Percentiles rank a stretch among this genome's conserved stretches.
Evolutionary conservation across 179 eudicot genomes (phyloP).

Genomic region (Pouteria campechiana): DNA sequence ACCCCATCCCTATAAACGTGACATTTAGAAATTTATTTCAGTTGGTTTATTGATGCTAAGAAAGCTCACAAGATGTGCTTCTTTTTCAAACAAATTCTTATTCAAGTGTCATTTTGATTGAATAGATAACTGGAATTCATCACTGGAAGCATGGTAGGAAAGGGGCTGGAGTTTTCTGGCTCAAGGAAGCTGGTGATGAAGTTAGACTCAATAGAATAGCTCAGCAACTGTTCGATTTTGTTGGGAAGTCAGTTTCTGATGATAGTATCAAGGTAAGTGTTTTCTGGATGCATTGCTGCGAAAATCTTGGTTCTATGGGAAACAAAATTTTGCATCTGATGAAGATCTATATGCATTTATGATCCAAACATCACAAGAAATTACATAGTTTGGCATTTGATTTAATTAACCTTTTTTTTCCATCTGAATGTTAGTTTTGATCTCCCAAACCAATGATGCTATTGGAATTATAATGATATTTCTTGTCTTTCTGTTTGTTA

Average conservation of each 20-base stretch:
- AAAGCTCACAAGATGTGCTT: no score
- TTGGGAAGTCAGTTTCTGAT: conserved; percentile 81
- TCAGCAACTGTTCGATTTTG: conserved; percentile 78
- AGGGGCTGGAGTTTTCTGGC: conserved; percentile 92
- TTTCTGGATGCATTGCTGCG: not conserved
- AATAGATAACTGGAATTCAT: conserved; percentile 84
- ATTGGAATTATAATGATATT: no score
- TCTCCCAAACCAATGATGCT: no score
- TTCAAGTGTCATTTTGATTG: not conserved
- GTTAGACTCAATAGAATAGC: conserved; percentile 74
- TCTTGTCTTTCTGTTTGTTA: not conserved
- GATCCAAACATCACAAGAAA: not conserved
- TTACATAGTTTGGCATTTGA: no score
- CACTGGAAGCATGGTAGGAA: conserved; percentile 98
- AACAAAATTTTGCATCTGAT: not conserved
- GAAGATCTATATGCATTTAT: not conserved
- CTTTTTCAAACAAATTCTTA: no score
- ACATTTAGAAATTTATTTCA: no score
- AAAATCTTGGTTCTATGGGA: not conserved
- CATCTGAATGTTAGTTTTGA: no score
- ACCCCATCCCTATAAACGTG: no score
- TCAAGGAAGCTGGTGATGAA: conserved; percentile 96
- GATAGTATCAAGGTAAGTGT: conserved; percentile 75
- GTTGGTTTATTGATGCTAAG: no score
- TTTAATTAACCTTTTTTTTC: no score